Evolutionary conservation across 306 rosid species (phyloP), one percentile per base, ranked within the genome.

Genomic region (Medicago arabica): DNA sequence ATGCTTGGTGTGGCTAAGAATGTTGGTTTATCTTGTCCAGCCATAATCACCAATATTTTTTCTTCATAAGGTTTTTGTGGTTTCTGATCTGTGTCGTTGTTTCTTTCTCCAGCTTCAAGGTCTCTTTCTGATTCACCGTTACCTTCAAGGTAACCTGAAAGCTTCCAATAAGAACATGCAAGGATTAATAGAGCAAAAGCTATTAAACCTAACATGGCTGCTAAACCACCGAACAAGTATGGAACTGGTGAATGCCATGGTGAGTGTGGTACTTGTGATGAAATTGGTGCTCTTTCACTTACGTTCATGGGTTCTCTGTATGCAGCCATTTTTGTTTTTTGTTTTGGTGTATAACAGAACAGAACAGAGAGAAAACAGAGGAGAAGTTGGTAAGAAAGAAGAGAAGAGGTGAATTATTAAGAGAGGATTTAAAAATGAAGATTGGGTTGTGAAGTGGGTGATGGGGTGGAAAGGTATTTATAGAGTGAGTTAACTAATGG

Each of bases 171-270:
- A 46, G 99, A 96, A 38, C 99, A 96, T 7, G 99, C 98, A 2
- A 96, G 90, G 63, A 96, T 92, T 60, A 96, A 84, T 13, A 96
- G 97, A 8, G 99, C 97, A 28, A 96, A 96, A 55, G 99, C 99
- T 31, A 96, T 96, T 18, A 96, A 90, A n/a, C 98, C 97, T 75
- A 96, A 44, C 97, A 92, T 90, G 69, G 98, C 98, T 0, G 99
- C 99, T 44, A 96, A 77, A 7, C 98, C 99, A 0, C 99, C 99
- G 70, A 96, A 96, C 47, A 96, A 81, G 80, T 92, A 96, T 0
- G 99, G 98, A 16, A 96, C 92, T 51, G 99, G 99, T 4, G 99
- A 96, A 92, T 96, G 98, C 97, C 98, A 96, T 7, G 98, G 88
- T 0, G 98, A 92, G 80, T 87, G 89, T 0, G 81, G 82, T 11